Conservation (phyloP, 2,329 filamentous ascomycete species). For the Talaromyces sp. region DNA sequence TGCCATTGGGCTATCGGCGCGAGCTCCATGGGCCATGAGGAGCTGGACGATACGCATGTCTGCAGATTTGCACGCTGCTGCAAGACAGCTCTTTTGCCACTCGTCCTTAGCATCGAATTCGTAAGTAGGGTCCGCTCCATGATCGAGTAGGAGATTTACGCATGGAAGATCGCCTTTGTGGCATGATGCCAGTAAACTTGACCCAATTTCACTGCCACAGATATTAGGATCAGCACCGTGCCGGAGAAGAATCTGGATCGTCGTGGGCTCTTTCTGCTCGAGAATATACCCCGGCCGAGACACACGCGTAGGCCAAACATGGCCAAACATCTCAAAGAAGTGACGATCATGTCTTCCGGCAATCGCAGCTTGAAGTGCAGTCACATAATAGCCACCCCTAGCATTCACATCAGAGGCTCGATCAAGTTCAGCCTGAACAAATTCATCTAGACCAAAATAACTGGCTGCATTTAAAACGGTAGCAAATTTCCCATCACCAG, state of each 20-base stretch:
- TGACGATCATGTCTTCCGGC: background rate
- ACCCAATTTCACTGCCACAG: background rate
- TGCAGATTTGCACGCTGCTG: background rate
- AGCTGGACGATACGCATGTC: background rate
- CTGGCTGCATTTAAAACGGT: constrained; percentile 18
- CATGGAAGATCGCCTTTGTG: background rate
- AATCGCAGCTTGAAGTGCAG: constrained; percentile 13
- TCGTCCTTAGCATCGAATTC: background rate
- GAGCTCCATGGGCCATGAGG: background rate
- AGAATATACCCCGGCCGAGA: background rate
- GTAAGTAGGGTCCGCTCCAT: background rate
- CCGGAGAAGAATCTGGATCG: background rate
- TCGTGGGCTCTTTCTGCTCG: background rate
- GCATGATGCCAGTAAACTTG: background rate
- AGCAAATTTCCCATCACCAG: background rate
- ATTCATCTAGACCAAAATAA: constrained; percentile 14
- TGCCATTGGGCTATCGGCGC: background rate
- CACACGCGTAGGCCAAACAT: background rate
- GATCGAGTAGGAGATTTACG: background rate
- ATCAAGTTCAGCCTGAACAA: constrained; percentile 21
- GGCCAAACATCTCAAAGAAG: background rate
- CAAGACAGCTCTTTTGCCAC: background rate
- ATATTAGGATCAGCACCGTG: background rate
- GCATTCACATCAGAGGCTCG: constrained; percentile 12
- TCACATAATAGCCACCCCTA: constrained; percentile 3